Base-by-base conservation (phyloP, 2,329 filamentous ascomycete genomes). In the Cercospora canescens region DNA sequence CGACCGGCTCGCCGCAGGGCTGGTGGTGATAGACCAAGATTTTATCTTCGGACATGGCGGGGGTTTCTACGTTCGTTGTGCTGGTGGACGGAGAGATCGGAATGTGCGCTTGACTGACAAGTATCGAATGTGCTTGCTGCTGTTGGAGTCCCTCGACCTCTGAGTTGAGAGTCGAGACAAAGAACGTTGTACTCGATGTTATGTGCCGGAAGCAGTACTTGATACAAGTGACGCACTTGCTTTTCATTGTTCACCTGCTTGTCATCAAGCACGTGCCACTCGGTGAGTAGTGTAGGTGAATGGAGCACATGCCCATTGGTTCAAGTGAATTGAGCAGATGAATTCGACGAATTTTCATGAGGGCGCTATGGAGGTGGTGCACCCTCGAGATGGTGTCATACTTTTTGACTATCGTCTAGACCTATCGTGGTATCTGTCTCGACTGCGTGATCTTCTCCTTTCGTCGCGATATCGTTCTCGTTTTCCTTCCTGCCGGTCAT, bases 1-100 rank as follows among this genome's bases (percentile, higher is more conserved):
- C 48, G 48, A 55, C 32, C 32, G 45, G 32, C 26, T 48, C 16
- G 54, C 58, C 65, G 16, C 65, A 50, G 35, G 57, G 62, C 30
- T 60, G 68, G 60, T 72, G 62, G 34, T 74, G 70, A 60, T 74
- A 74, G 26, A 74, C 72, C 9, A 74, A 65, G 32, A 74, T 60
- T 69, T 70, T 60, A 14, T 61, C 56, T 32, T 60, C 50, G 8
- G 55, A 41, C 12, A 64, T 48, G 67, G 60, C 65, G 41, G n/a
- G 28, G 67, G 34, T 8, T 28, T 58, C 12, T 30, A 4, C 28
- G 8, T 4, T 24, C 5, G 18, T 26, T n/a, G 1, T 37, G 16
- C 16, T 21, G 18, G 37, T 41, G 34, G 16, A 7, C 24, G 32
- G 55, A 24, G 18, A n/a, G n/a, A n/a, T n/a, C n/a, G n/a, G 32